These are phyloP conservation scores for Alternaria metachromatica DNA, from an alignment of 2,329 filamentous ascomycete genomes.

Conservation along the genomic window DNA sequence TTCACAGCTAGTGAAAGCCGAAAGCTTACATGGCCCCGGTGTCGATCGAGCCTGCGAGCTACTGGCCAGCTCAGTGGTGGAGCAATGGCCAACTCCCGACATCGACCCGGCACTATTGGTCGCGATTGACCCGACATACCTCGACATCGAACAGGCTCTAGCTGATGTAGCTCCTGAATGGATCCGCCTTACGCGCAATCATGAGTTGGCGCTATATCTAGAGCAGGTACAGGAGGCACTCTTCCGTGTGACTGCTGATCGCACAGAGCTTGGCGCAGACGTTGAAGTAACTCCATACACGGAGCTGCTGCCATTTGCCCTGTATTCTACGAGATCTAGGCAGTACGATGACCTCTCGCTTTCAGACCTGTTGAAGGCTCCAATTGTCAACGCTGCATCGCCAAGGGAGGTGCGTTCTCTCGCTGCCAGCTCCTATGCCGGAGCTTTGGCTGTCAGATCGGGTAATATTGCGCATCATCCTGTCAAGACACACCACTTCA, in stretches of 20 bases:
- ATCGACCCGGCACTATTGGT: conserved; percentile 42
- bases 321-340: conserved; percentile 4
- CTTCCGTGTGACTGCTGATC: neutral
- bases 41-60: conserved; percentile 40
- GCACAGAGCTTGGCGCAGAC: neutral
- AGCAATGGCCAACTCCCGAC: conserved; percentile 48
- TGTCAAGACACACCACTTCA: neutral
- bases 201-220: conserved; percentile 55
- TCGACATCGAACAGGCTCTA: conserved; percentile 51
- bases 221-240: conserved; percentile 51
- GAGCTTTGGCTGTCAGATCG: neutral
- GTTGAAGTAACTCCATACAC: neutral
- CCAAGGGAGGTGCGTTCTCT: too few relatives aligned
- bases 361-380: neutral
- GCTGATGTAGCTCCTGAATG: conserved; percentile 55
- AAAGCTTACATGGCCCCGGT: conserved; percentile 27
- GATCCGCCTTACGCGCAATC: conserved; percentile 58
- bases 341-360: conserved; percentile 4
- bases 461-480: neutral
- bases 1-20: conserved; percentile 37
- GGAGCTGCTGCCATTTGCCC: neutral
- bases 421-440: neutral
- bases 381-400: neutral
- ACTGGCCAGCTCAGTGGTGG: conserved; percentile 51
- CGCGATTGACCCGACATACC: conserved; percentile 26